Evolutionary conservation across 2,329 filamentous ascomycete genomes (phyloP).

Genomic region (Xylariaceae sp.): DNA sequence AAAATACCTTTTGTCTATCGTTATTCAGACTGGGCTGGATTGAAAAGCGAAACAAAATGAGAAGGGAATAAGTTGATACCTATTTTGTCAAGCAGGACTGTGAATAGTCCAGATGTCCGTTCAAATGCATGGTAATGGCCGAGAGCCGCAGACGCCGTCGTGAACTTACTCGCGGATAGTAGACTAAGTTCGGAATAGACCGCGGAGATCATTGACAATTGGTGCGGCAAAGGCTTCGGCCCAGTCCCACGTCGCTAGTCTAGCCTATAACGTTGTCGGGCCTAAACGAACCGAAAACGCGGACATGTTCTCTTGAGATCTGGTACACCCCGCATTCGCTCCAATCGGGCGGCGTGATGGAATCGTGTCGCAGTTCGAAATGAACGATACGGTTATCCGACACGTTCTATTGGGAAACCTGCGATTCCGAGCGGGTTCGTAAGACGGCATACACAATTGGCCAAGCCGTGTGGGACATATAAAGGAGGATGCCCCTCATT

Average conservation of each 20-base stretch:
- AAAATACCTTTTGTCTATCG: too few relatives aligned
- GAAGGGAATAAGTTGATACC: too few relatives aligned
- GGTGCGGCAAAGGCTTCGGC: constrained; percentile 19
- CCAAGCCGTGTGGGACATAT: constrained; percentile 18
- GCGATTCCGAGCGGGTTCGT: background rate
- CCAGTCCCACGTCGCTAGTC: background rate
- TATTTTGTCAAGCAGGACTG: too few relatives aligned
- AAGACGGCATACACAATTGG: constrained; percentile 3
- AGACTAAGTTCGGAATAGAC: background rate
- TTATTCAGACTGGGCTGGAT: too few relatives aligned
- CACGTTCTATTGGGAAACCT: constrained; percentile 1
- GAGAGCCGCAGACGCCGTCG: background rate
- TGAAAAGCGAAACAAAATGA: too few relatives aligned
- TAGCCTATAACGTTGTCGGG: constrained; percentile 13
- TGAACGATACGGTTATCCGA: background rate
- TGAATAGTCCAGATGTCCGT: too few relatives aligned
- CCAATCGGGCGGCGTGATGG: constrained; percentile 16
- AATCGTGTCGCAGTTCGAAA: background rate
- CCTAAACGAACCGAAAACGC: constrained; percentile 21
- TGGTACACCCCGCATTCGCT: constrained; percentile 21
- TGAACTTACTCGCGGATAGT: background rate
- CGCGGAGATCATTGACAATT: constrained; percentile 16
- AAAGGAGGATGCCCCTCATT: constrained; percentile 25
- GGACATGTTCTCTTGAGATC: constrained; percentile 9
- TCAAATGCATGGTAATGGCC: background rate